These are phyloP conservation scores for Halophytophthora batemanensis DNA, from an alignment of 352 stramenopile species.

Conservation along the genomic window DNA sequence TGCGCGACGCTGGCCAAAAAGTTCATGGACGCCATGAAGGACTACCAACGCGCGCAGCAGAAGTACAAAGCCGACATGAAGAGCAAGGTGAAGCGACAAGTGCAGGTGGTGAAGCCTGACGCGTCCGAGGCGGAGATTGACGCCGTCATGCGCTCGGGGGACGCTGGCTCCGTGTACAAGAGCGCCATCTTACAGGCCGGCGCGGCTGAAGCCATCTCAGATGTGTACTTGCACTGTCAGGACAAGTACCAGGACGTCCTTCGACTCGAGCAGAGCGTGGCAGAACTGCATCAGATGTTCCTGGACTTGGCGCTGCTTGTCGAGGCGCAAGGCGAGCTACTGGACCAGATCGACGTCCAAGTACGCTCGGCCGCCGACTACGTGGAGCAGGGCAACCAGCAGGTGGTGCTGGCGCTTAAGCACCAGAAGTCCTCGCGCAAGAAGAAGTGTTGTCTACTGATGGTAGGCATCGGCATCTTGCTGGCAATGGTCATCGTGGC, in stretches of 20 bases:
- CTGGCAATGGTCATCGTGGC: constrained; percentile 77
- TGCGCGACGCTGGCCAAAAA: constrained; percentile 96
- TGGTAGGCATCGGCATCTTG: constrained; percentile 75
- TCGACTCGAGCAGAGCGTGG: constrained; percentile 94
- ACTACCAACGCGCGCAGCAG: constrained; percentile 97
- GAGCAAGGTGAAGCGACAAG: constrained; percentile 96
- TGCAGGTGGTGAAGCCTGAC: constrained; percentile 98
- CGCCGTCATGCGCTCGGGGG: constrained; percentile 90
- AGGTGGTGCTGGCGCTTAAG: constrained; percentile 94
- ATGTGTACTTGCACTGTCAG: constrained; percentile 94
- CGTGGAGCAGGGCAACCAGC: constrained; percentile 95
- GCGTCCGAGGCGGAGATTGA: constrained; percentile 97
- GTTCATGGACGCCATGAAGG: constrained; percentile 98
- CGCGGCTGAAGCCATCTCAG: constrained; percentile 75
- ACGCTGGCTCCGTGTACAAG: constrained; percentile 85
- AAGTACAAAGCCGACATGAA: constrained; percentile 98
- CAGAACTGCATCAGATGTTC: constrained; percentile 99
- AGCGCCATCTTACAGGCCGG: constrained; percentile 76
- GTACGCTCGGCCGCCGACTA: constrained; percentile 93
- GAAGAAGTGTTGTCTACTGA: constrained; percentile 93
- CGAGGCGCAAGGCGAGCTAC: constrained; percentile 96
- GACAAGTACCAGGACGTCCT: constrained; percentile 99
- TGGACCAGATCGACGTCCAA: constrained; percentile 98
- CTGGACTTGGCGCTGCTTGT: constrained; percentile 97
- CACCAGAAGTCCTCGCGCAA: constrained; percentile 96